Conservation (phyloP, 352 stramenopile species). For the Phytophthora aleatoria region DNA sequence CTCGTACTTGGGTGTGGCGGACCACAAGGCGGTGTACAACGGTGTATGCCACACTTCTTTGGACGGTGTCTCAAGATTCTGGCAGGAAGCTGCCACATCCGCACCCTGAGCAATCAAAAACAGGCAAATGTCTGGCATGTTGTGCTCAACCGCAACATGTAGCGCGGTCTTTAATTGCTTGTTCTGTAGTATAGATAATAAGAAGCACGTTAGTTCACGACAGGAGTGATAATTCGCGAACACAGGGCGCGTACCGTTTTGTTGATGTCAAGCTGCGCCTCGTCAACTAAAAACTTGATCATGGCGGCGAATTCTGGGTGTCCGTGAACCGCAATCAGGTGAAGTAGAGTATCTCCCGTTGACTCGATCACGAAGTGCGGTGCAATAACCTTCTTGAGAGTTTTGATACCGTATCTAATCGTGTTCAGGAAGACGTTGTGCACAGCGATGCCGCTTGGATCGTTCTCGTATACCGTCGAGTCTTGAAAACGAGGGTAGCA, state of each 20-base stretch:
- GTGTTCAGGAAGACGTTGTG: conserved; percentile 52
- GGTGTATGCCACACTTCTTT: conserved; percentile 50
- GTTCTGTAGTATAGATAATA: conserved; percentile 34
- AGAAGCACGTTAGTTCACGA: not conserved
- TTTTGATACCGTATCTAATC: conserved; percentile 35
- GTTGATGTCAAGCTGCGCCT: conserved; percentile 47
- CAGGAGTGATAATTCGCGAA: not conserved
- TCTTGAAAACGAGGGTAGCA: conserved; percentile 42
- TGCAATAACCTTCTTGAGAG: conserved; percentile 45
- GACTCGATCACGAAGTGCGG: conserved; percentile 50
- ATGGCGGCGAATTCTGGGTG: conserved; percentile 38
- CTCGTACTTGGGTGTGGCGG: conserved; percentile 36
- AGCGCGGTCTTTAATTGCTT: conserved; percentile 56
- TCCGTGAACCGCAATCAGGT: conserved; percentile 46
- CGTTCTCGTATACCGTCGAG: conserved; percentile 38
- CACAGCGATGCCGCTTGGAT: conserved; percentile 43
- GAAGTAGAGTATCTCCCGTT: conserved; percentile 54
- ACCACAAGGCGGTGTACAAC: conserved; percentile 52
- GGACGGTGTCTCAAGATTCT: conserved; percentile 40
- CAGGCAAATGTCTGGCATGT: conserved; percentile 40
- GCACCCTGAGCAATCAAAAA: conserved; percentile 49
- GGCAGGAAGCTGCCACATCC: conserved; percentile 47
- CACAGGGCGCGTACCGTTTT: conserved; percentile 32
- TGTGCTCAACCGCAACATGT: conserved; percentile 48
- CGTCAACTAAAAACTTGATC: conserved; percentile 44